These are phyloP conservation scores for Diphasiastrum complanatum DNA, from an alignment of 83 land plant species.

Conservation along the genomic window DNA sequence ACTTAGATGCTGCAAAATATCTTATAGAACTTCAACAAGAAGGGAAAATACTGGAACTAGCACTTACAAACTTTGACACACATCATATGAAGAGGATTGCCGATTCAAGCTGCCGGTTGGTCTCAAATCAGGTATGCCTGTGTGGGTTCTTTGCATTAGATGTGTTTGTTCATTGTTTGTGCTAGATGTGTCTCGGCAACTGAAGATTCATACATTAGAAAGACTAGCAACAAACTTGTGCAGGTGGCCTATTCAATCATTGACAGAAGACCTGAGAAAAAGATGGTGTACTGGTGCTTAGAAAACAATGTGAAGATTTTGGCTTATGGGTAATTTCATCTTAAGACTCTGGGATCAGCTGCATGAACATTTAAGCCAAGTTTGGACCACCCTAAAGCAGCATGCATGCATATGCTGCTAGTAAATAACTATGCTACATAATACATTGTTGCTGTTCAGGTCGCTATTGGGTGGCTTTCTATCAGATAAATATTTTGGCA, in stretches of 20 bases:
- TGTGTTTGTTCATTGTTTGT: neutral
- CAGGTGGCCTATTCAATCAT: conserved; percentile 37
- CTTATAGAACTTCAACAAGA: conserved; percentile 4
- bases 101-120: conserved; percentile 1
- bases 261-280: conserved; percentile 31
- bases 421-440: neutral
- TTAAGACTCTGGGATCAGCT: neutral
- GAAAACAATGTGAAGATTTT: conserved; percentile 30
- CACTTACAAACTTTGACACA: conserved; percentile 15
- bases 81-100: conserved; percentile 4
- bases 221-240: too few relatives aligned
- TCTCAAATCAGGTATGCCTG: conserved; percentile 8
- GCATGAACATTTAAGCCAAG: neutral
- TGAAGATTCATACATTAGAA: too few relatives aligned
- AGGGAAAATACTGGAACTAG: conserved; percentile 7
- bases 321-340: conserved; percentile 37
- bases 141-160: neutral
- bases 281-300: conserved; percentile 36
- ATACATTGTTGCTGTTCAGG: conserved; percentile 12
- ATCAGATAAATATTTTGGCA: conserved; percentile 30
- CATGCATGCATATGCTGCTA: too few relatives aligned
- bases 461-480: conserved; percentile 35
- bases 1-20: conserved; percentile 11
- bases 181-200: neutral
- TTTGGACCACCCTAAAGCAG: too few relatives aligned